These are phyloP conservation scores for Colletotrichum melonis DNA, from an alignment of 2,329 filamentous ascomycete genomes.

Conservation along the genomic window DNA sequence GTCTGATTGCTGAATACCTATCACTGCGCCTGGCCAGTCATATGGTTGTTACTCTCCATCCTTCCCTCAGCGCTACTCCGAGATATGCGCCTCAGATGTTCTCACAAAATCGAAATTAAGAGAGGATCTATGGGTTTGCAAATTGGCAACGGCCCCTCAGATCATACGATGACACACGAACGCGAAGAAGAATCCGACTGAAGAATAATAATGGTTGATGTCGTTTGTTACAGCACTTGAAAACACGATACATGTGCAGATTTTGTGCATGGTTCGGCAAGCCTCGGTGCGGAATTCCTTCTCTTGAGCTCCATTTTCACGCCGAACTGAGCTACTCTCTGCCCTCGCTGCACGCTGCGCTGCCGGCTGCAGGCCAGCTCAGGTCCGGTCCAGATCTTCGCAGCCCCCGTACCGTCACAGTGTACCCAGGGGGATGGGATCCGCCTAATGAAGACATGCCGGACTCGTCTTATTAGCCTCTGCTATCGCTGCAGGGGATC, in stretches of 20 bases:
- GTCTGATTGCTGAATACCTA: background rate
- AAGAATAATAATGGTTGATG: background rate
- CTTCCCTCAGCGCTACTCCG: constrained; percentile 21
- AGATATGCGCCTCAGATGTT: constrained; percentile 20
- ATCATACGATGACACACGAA: background rate
- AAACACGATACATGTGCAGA: constrained; percentile 10
- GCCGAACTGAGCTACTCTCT: constrained; percentile 3
- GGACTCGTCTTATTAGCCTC: constrained; percentile 37
- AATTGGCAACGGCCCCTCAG: background rate
- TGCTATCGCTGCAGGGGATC: constrained; percentile 33
- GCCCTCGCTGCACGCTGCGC: constrained; percentile 21
- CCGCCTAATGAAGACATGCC: constrained; percentile 36
- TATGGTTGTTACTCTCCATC: constrained; percentile 11
- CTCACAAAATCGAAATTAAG: constrained; percentile 8
- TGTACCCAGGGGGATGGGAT: constrained; percentile 37
- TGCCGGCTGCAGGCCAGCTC: constrained; percentile 25
- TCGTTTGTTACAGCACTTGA: background rate
- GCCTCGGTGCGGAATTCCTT: constrained; percentile 30
- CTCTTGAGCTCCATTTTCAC: constrained; percentile 1
- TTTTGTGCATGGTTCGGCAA: constrained; percentile 19
- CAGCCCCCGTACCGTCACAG: constrained; percentile 30
- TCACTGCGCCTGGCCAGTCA: constrained; percentile 15
- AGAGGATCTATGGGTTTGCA: background rate
- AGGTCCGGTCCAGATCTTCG: constrained; percentile 34
- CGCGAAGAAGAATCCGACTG: background rate